Evolutionary conservation across 2,329 filamentous ascomycete species (phyloP).

Genomic region (Fusarium euwallaceae): DNA sequence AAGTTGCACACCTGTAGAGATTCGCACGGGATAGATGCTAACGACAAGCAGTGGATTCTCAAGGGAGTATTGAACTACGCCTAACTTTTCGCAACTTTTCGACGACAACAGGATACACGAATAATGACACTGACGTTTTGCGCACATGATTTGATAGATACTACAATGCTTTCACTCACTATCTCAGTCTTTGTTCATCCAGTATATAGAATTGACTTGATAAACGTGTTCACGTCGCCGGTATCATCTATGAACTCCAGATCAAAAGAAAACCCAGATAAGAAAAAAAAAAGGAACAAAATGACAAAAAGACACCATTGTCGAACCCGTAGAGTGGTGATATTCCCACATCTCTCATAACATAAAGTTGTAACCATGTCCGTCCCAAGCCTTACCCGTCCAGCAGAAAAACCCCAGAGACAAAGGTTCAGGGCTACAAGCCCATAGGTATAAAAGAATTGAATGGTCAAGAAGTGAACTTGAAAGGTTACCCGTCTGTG

Average conservation of each 20-base stretch:
- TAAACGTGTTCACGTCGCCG: constrained; percentile 43
- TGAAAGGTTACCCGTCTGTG: constrained; percentile 7
- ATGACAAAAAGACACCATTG: constrained; percentile 5
- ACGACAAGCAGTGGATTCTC: constrained; percentile 72
- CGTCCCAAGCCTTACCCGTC: constrained; percentile 11
- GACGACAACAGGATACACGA: constrained; percentile 16
- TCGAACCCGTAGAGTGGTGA: constrained; percentile 18
- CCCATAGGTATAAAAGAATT: constrained; percentile 34
- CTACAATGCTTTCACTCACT: not conserved
- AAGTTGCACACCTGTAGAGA: constrained; percentile 44
- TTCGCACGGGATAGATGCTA: not conserved
- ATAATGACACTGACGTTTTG: constrained; percentile 31
- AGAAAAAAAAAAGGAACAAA: constrained; percentile 12
- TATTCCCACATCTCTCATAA: constrained; percentile 24
- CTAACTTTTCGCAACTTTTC: constrained; percentile 9
- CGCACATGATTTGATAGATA: constrained; percentile 1
- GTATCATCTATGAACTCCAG: constrained; percentile 45
- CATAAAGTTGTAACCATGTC: constrained; percentile 7
- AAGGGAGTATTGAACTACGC: constrained; percentile 64
- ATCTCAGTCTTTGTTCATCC: constrained; percentile 21
- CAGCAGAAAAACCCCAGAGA: constrained; percentile 16
- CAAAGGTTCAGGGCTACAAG: constrained; percentile 5
- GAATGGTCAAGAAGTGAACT: constrained; percentile 24
- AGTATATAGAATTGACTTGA: constrained; percentile 31
- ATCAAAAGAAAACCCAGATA: constrained; percentile 9